Base-by-base conservation (phyloP, 768 basidiomycete species). In the Floccularia luteovirens region DNA sequence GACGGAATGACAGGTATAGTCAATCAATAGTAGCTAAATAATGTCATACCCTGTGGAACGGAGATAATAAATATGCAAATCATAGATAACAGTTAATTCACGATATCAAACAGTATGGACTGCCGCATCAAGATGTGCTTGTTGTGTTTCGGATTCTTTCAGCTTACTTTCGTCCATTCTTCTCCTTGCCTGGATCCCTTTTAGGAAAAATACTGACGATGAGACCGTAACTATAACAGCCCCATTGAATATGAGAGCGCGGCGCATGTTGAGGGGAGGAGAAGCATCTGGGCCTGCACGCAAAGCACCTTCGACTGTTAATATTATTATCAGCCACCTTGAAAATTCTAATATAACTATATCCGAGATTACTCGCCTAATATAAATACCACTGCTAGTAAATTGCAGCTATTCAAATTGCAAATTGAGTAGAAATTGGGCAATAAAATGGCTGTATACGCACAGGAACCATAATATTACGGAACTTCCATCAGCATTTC, bases 401-500 rank as follows among this genome's bases (percentile, higher is more conserved):
- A 39, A 48, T 88, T 89, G n/a, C 77, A 77, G 23, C 82, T 86
- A 36, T 19, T n/a, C 20, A 17, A 34, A 8, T n/a, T 34, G 10
- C 32, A 34, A 17, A 10, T 8, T n/a, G 8, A 8, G 13, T 19
- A 34, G 7, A 8, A 34, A 7, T n/a, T 17, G 7, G 13, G 22
- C 13, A 28, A 28, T 6, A 10, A 28, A 23, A 11, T 5, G 8
- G 5, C 13, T 11, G 24, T 12, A 10, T 20, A 24, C 79, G 42
- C 53, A 86, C 82, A 65, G 61, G 58, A 79, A 79, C 87, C 88
- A 91, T 17, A 90, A 51, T 20, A 88, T 54, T 0, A 87, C 82
- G 0, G 86, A 72, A 43, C 85, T 88, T 1, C 74, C 78, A 42
- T 88, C 84, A 1, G 87, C 74, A 51, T 87, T 89, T 42, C 84